phyloP scores from a whole-genome alignment of 2,329 filamentous ascomycete species.

The Aspergillus neotritici region DNA sequence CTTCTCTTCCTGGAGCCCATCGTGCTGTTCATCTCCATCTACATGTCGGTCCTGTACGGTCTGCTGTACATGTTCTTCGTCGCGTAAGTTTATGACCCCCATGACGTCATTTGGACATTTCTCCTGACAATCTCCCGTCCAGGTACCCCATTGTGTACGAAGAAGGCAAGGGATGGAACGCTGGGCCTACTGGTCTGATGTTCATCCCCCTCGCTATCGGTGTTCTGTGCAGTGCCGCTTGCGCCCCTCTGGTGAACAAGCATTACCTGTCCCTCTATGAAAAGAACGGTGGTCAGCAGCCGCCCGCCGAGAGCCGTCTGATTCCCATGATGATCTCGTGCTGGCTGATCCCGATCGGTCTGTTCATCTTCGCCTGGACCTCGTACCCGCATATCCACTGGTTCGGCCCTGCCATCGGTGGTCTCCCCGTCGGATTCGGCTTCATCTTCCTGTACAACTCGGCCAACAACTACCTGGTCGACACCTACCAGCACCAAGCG shows the following conservation, averaged over 20 bases:
- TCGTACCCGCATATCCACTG: slow-evolving; percentile 62
- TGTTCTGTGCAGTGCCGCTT: slow-evolving; percentile 61
- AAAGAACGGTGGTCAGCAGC: slow-evolving; percentile 60
- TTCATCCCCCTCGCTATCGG: slow-evolving; percentile 79
- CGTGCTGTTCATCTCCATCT: slow-evolving; percentile 74
- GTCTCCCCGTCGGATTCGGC: slow-evolving; percentile 68
- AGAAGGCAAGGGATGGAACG: slow-evolving; percentile 69
- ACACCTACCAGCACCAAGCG: slow-evolving; percentile 66
- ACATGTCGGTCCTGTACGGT: slow-evolving; percentile 69
- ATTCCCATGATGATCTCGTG: slow-evolving; percentile 77
- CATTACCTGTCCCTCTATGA: slow-evolving; percentile 64
- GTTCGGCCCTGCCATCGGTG: slow-evolving; percentile 67
- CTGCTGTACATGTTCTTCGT: slow-evolving; percentile 50
- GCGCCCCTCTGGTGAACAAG: slow-evolving; percentile 69
- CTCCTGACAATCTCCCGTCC: slow-evolving; percentile 11
- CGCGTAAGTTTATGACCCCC: slow-evolving; percentile 45
- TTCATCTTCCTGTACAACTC: slow-evolving; percentile 82
- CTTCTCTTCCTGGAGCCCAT: slow-evolving; percentile 79
- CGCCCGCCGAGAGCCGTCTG: slow-evolving; percentile 70
- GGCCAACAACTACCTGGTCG: slow-evolving; percentile 68
- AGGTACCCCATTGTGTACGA: slow-evolving; percentile 61
- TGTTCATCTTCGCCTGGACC: slow-evolving; percentile 65
- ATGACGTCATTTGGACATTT: neutral
- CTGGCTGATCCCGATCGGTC: slow-evolving; percentile 63
- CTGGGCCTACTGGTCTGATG: slow-evolving; percentile 73